These are phyloP conservation scores for Saturnispora sanitii DNA, from an alignment of 805 yeast genomes.

Conservation along the genomic window DNA sequence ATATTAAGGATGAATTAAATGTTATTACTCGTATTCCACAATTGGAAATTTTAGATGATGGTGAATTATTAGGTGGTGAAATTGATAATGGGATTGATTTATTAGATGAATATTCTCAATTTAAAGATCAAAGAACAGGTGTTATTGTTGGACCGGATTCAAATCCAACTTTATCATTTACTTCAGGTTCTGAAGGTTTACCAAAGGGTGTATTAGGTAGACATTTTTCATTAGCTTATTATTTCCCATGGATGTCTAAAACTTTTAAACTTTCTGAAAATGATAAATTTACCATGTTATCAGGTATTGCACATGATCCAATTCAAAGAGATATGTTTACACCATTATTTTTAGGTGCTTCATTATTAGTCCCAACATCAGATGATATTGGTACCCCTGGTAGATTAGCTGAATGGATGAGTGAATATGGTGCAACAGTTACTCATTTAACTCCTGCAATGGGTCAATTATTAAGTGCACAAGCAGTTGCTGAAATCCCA, in stretches of 20 bases:
- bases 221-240: conserved; percentile 92
- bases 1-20: conserved; percentile 60
- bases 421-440: conserved; percentile 79
- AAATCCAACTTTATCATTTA: conserved; percentile 92
- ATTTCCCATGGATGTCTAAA: conserved; percentile 97
- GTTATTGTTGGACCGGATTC: conserved; percentile 95
- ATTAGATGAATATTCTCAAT: conserved; percentile 36
- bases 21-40: conserved; percentile 69
- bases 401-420: conserved; percentile 95
- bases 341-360: conserved; percentile 93
- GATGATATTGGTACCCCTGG: conserved; percentile 99
- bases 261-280: conserved; percentile 65
- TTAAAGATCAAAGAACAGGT: conserved; percentile 59
- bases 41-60: conserved; percentile 69
- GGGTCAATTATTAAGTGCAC: conserved; percentile 96
- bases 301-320: conserved; percentile 99
- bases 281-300: conserved; percentile 92
- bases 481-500: conserved; percentile 83
- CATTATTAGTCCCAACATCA: conserved; percentile 82
- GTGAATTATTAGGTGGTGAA: conserved; percentile 56
- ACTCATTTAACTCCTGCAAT: conserved; percentile 98
- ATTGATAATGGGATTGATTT: conserved; percentile 34
- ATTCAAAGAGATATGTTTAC: conserved; percentile 99
- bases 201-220: conserved; percentile 99
- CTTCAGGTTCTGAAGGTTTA: conserved; percentile 96